Percentiles rank a stretch among this genome's conserved stretches.
phyloP scores from a whole-genome alignment of 2,329 filamentous ascomycete species.

The Metarhizium album region DNA sequence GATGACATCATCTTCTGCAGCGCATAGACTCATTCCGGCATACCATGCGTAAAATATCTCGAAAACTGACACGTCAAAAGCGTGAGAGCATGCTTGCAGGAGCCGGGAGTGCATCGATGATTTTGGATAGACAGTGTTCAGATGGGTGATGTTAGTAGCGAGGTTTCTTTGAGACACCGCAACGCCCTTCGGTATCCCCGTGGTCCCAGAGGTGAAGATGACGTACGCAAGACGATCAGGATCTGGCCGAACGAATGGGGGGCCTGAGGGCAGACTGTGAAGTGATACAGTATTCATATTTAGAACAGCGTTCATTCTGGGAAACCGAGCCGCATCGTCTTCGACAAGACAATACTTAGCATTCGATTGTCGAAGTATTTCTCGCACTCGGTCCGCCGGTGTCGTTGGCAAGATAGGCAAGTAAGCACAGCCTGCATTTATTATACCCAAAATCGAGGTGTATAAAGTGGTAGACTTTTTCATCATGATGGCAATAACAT shows the following conservation, averaged over 20 bases:
- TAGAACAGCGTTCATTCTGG: conserved; percentile 16
- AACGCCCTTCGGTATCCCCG: conserved; percentile 70
- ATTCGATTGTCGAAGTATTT: conserved; percentile 52
- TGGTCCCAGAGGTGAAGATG: conserved; percentile 77
- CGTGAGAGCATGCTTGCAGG: conserved; percentile 73
- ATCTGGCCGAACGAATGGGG: conserved; percentile 27
- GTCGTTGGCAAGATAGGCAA: conserved; percentile 69
- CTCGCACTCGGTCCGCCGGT: conserved; percentile 46
- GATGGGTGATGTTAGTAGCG: conserved; percentile 59
- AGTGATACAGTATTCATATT: conserved; percentile 22
- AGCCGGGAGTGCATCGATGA: conserved; percentile 40
- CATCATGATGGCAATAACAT: conserved; percentile 63
- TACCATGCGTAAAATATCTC: conserved; percentile 84
- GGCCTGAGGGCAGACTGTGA: conserved; percentile 19
- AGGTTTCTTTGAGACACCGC: conserved; percentile 67
- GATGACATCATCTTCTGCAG: conserved; percentile 61
- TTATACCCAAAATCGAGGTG: conserved; percentile 58
- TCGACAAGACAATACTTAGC: conserved; percentile 36
- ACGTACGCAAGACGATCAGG: conserved; percentile 56
- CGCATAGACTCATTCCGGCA: conserved; percentile 67
- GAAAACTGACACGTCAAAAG: conserved; percentile 81
- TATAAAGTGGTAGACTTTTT: conserved; percentile 68
- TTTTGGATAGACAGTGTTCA: conserved; percentile 56
- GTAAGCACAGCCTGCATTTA: conserved; percentile 70
- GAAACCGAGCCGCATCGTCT: conserved; percentile 10